A percentile compares a stretch with the other conserved stretches of the same genome.
Evolutionary conservation across 208 protist genomes (phyloP).

Genomic region (Kentomonas sorsogonicus): DNA sequence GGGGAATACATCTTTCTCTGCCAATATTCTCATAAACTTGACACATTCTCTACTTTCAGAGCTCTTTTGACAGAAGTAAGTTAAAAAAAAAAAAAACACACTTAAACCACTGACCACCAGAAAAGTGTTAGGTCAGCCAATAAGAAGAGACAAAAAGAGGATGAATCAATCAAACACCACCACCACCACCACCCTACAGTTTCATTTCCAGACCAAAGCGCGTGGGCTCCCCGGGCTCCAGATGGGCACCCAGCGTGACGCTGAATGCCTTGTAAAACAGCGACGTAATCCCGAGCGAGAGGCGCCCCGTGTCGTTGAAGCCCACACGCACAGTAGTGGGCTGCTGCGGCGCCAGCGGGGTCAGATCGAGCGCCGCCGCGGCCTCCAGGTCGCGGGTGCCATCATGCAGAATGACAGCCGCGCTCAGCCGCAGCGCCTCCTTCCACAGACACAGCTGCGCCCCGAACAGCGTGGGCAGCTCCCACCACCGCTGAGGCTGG

Average conservation of each 20-base stretch:
- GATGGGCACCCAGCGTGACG: constrained; percentile 61
- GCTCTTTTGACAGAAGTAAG: no score
- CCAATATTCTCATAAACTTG: no score
- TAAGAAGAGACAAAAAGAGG: constrained; percentile 3
- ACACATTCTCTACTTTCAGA: no score
- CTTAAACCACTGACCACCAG: not conserved
- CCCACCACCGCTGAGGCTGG: constrained; percentile 54
- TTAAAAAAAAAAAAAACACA: constrained; percentile 10
- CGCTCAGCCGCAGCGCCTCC: constrained; percentile 57
- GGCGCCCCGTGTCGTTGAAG: constrained; percentile 53
- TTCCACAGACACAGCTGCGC: constrained; percentile 38
- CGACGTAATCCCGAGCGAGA: constrained; percentile 56
- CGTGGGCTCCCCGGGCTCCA: constrained; percentile 28
- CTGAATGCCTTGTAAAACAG: constrained; percentile 48
- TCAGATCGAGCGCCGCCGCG: constrained; percentile 48
- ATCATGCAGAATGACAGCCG: constrained; percentile 69
- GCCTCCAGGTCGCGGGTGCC: constrained; percentile 50
- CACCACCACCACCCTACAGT: constrained; percentile 19
- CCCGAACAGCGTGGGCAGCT: constrained; percentile 55
- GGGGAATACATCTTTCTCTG: no score
- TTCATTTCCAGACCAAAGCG: constrained; percentile 70
- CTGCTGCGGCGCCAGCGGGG: constrained; percentile 38
- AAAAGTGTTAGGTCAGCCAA: constrained; percentile 1
- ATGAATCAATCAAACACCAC: not conserved
- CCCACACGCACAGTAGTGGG: constrained; percentile 67